Base-by-base conservation (phyloP, 2,329 filamentous ascomycete genomes). In the Ceratocystis huliohia region DNA sequence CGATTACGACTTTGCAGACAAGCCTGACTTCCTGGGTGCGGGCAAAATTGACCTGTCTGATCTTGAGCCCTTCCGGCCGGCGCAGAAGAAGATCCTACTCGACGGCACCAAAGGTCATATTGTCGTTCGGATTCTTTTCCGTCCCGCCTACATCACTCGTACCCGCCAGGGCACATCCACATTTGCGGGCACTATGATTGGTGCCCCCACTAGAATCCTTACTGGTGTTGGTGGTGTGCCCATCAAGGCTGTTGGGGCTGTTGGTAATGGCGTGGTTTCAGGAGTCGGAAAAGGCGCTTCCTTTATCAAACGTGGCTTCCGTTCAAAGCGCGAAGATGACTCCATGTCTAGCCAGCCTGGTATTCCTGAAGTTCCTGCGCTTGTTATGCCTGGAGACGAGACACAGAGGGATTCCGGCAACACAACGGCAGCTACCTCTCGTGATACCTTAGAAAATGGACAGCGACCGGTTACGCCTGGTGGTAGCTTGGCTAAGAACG, bases 1-100 rank as follows among this genome's bases (percentile, higher is more conserved):
- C 74, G 94, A 99, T 74, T 99, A 93, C 84, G 94, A 99, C 75
- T 96, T 97, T 79, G 93, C 90, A 61, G 91, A 96, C 75, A 93
- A 92, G 76, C 91, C 92, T 1, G 94, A 99, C 75, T 89, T 88
- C 74, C 78, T 99, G n/a, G 94, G 94, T 57, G 82, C 81, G 68
- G 81, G 90, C 0, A 77, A 79, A 3, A 90, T 99, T 73, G 86
- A 90, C 71, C 82, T 99, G 17, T 84, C 88, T 63, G 76, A 85
- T 41, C 80, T 99, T 6, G 91, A 96, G 71, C 94, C 94, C 0
- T 96, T 97, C 80, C 83, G 83, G 73, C 83, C 85, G 10, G 84
- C 89, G 71, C 91, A 96, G 74, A 80, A 91, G 41, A 84, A 80
- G 10, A 83, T 95, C 37, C 78, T 82, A 0, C 81, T 99, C 1